Conservation (phyloP, 2,329 filamentous ascomycete genomes). For the Nemania diffusa region DNA sequence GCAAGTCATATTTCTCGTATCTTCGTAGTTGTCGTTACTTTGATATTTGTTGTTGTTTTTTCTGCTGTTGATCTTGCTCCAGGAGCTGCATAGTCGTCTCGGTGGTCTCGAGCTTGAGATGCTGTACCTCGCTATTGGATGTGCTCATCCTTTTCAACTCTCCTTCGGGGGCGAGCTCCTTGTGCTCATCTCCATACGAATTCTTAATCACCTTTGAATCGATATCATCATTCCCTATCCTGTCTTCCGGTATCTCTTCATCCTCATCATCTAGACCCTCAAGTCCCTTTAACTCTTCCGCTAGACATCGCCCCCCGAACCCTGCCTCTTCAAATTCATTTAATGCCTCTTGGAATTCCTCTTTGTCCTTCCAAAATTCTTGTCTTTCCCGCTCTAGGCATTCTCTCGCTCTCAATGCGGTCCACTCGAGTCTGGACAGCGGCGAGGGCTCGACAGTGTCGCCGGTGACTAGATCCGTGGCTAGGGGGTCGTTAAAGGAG, state of each 20-base stretch:
- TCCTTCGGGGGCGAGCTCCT: background rate
- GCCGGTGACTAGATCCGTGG: slow-evolving; percentile 31
- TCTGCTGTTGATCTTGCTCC: background rate
- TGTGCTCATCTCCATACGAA: background rate
- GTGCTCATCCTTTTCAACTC: background rate
- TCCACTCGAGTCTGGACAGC: slow-evolving; percentile 30
- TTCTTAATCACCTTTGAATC: background rate
- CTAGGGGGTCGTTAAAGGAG: slow-evolving; percentile 30
- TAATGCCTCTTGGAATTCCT: background rate
- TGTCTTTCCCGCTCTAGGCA: slow-evolving; percentile 14
- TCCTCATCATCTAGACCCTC: background rate
- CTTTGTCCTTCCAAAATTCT: background rate
- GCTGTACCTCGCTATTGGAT: background rate
- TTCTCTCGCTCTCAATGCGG: slow-evolving; percentile 12
- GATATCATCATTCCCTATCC: background rate
- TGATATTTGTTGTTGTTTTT: background rate
- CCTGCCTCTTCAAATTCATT: background rate
- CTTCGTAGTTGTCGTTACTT: background rate
- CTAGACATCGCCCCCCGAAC: background rate
- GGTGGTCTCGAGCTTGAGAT: background rate
- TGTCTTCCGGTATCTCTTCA: background rate
- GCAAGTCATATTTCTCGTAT: background rate
- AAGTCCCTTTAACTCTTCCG: background rate
- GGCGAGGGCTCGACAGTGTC: slow-evolving; percentile 6
- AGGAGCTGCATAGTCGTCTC: background rate